These are phyloP conservation scores for Nyctanthes arbortristis DNA, from an alignment of 257 asterid genomes.

Conservation along the genomic window DNA sequence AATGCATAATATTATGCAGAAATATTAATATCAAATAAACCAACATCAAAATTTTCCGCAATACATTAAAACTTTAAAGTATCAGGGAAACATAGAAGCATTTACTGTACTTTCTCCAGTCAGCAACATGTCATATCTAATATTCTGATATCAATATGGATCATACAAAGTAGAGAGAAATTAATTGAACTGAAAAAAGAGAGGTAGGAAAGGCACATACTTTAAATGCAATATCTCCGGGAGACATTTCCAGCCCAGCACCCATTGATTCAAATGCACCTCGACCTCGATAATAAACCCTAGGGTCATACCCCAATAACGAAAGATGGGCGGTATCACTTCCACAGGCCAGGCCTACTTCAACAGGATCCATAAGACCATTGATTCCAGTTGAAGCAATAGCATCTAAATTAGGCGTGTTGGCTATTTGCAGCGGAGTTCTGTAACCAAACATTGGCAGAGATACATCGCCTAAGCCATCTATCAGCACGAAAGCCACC, in stretches of 20 bases:
- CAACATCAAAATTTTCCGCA: background rate
- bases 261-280: constrained; percentile 99
- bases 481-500: constrained; percentile 85
- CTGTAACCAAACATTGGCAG: constrained; percentile 71
- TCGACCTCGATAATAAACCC: constrained; percentile 90
- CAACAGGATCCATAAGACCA: constrained; percentile 98
- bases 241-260: constrained; percentile 93
- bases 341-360: constrained; percentile 92
- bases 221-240: constrained; percentile 95
- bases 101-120: background rate
- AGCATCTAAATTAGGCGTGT: constrained; percentile 71
- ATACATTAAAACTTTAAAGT: background rate
- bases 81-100: background rate
- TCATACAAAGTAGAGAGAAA: background rate
- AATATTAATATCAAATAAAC: background rate
- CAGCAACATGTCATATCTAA: constrained; percentile 10
- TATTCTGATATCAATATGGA: background rate
- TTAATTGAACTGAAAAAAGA: background rate
- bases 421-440: constrained; percentile 82
- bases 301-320: constrained; percentile 85
- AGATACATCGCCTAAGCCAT: constrained; percentile 94
- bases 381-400: constrained; percentile 87
- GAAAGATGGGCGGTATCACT: constrained; percentile 99
- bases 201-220: constrained; percentile 35
- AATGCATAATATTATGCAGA: background rate